Evolutionary conservation across 176 grass and related monocot genomes (phyloP).

Genomic region (Triticum timopheevii): DNA sequence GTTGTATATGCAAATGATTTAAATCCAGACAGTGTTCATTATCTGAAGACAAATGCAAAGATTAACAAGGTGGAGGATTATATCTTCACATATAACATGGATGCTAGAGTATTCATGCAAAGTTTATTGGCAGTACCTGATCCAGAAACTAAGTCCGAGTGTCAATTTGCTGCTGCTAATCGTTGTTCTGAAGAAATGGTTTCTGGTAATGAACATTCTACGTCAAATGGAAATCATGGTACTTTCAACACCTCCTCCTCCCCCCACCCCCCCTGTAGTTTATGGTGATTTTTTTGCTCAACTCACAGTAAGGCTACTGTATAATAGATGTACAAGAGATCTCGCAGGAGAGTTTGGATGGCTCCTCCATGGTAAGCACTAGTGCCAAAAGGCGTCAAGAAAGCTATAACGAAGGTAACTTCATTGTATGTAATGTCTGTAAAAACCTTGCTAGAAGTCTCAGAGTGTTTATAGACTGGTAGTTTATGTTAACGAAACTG

Average conservation of each 20-base stretch:
- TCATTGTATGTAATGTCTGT: conserved; percentile 3
- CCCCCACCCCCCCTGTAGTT: background rate
- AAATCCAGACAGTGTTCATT: conserved; percentile 81
- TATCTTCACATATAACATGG: conserved; percentile 80
- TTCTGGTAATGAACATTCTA: conserved; percentile 31
- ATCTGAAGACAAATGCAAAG: conserved; percentile 72
- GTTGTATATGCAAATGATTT: conserved; percentile 93
- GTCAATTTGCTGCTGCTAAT: conserved; percentile 23
- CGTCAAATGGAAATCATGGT: conserved; percentile 48
- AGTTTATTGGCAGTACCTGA: conserved; percentile 50
- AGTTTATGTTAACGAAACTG: conserved; percentile 5
- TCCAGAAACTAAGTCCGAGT: conserved; percentile 38
- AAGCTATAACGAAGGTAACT: conserved; percentile 56
- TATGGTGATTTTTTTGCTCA: conserved; percentile 24
- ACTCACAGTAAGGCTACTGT: conserved; percentile 12
- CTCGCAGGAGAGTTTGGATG: conserved; percentile 29
- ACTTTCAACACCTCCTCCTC: background rate
- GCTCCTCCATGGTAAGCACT: conserved; percentile 31
- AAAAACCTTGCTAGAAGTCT: conserved; percentile 24
- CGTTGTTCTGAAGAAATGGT: conserved; percentile 8
- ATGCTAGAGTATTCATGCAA: conserved; percentile 83
- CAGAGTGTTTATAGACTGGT: background rate
- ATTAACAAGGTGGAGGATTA: conserved; percentile 85
- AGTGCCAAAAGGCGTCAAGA: conserved; percentile 67
- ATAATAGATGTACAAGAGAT: conserved; percentile 42